Conservation (phyloP, 306 rosid genomes). For the barrel medic (Medicago truncatula) region DNA sequence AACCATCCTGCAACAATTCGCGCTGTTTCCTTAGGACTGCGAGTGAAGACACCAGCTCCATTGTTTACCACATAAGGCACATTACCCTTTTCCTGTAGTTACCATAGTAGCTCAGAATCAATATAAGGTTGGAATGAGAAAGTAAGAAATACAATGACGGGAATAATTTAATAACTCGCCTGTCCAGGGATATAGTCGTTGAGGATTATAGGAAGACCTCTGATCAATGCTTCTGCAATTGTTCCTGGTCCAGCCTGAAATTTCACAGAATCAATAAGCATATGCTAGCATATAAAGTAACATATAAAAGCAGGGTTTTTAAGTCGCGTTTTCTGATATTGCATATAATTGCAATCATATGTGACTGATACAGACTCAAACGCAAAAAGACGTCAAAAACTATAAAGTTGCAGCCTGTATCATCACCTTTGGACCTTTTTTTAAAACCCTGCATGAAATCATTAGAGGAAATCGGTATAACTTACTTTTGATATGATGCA, state of each 20-base stretch:
- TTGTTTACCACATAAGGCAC: constrained; percentile 94
- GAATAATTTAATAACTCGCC: constrained; percentile 50
- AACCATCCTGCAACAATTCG: constrained; percentile 86
- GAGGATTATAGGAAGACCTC: constrained; percentile 96
- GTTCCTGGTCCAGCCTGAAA: constrained; percentile 98
- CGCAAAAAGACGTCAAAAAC: neutral
- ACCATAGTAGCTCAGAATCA: constrained; percentile 29
- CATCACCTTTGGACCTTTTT: neutral
- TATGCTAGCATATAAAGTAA: constrained; percentile 15
- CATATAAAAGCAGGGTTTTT: neutral
- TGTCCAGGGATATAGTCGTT: constrained; percentile 99
- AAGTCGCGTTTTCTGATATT: neutral
- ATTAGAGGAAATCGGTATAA: constrained; percentile 6
- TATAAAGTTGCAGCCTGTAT: neutral
- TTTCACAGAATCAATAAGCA: constrained; percentile 34
- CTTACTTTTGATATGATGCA: constrained; percentile 96
- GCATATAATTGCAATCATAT: neutral
- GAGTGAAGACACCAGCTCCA: constrained; percentile 96
- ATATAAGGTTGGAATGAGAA: neutral
- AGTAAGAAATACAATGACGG: constrained; percentile 6
- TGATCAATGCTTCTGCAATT: constrained; percentile 94
- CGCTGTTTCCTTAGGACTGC: constrained; percentile 89
- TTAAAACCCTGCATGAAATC: neutral
- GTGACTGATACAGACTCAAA: neutral
- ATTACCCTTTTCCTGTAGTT: constrained; percentile 86